Base-by-base conservation (phyloP, 1,284 basidiomycete genomes). In the Malassezia obtusa region DNA sequence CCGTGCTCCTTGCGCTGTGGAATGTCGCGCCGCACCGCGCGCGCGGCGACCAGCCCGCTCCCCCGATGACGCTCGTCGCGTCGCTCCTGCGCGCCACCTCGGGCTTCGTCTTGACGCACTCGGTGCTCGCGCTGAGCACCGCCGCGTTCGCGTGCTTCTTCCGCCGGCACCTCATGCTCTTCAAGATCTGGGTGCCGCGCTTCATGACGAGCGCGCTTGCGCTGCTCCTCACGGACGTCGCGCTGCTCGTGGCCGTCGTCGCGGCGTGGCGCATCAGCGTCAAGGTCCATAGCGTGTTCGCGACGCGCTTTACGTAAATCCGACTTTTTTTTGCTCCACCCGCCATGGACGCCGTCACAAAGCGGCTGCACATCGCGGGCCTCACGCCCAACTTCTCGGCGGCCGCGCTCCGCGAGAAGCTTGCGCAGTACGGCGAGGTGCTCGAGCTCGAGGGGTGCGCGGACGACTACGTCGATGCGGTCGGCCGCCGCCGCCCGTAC, bases 111-210 rank as follows among this genome's bases (percentile, higher is more conserved):
- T 75, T 83, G 2, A 91, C 91, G 71, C 84, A 85, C 68, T 75
- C 80, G 3, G 66, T 78, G 3, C 71, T 94, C 26, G 33, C 49
- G 0, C 71, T 92, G 6, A 82, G 85, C 3, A 82, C 82, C 9
- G 83, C 87, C 4, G 74, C 82, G 5, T 84, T 83, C 55, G 84
- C 89, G 0, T 84, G 85, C 3, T 81, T 83, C 68, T 78, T 96
- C 50, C 76, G 89, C 52, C 75, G 92, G 36, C 94, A 99, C 75
- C 75, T 98, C 62, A 96, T 98, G 91, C 89, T 96, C 32, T 99
- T 92, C 89, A 96, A 96, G 76, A 84, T 95, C 5, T 98, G 96
- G 72, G 90, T 90, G 26, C 94, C 94, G 46, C 78, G 91, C 55
- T 92, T 91, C 71, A 91, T 95, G 84, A 73, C 82, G 14, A 84